Evolutionary conservation across 352 stramenopile genomes (phyloP).

Genomic region (Pythium pyrilobum): DNA sequence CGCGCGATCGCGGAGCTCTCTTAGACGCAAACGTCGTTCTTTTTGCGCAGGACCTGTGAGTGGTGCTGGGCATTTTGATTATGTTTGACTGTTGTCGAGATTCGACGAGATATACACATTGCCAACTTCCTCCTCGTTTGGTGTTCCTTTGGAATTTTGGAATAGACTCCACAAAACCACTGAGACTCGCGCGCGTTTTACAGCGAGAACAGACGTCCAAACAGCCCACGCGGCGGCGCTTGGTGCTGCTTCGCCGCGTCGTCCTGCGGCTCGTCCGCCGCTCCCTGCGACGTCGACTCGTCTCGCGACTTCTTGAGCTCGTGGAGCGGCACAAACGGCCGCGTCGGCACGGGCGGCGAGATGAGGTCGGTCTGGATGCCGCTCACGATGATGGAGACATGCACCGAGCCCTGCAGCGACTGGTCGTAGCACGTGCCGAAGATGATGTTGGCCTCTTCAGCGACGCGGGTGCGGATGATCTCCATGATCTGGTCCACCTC

Average conservation of each 20-base stretch:
- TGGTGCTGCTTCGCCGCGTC: constrained; percentile 9
- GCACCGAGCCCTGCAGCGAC: constrained; percentile 72
- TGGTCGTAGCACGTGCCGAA: constrained; percentile 86
- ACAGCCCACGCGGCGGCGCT: constrained; percentile 44
- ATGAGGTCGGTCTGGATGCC: constrained; percentile 85
- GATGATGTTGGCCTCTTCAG: constrained; percentile 86
- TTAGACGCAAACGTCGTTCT: constrained; percentile 14
- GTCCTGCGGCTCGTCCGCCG: neutral
- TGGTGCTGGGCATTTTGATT: neutral
- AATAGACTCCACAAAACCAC: neutral
- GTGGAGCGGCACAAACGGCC: constrained; percentile 36
- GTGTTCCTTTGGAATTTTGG: neutral
- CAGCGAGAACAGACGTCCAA: constrained; percentile 70
- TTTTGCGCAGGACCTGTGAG: no score
- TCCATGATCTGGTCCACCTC: constrained; percentile 90
- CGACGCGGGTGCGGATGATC: constrained; percentile 73
- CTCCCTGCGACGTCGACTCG: neutral
- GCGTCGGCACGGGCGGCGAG: constrained; percentile 59
- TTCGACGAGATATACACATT: no score
- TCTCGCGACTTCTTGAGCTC: constrained; percentile 26
- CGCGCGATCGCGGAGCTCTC: constrained; percentile 62
- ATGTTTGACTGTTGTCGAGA: neutral
- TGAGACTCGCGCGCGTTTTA: constrained; percentile 16
- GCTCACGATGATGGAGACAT: constrained; percentile 87
- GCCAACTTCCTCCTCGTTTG: neutral